Percentiles rank a stretch among this genome's conserved stretches.
These are phyloP conservation scores for Skeletonema menzelii DNA, from an alignment of 108 stramenopile species.

Conservation along the genomic window DNA sequence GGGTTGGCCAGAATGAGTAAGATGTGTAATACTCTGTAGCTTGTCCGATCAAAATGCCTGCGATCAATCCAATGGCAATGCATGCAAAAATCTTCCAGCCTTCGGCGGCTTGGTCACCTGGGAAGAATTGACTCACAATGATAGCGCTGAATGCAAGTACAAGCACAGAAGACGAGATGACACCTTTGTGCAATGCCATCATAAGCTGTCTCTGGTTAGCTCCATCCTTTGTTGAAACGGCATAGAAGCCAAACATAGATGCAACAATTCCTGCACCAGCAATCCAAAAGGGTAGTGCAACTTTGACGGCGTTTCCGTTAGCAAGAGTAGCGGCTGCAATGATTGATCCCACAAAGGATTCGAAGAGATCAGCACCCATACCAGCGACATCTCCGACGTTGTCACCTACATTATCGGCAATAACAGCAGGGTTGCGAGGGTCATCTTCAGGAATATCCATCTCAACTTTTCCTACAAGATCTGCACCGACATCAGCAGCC, in stretches of 20 bases:
- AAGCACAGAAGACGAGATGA: conserved; percentile 72
- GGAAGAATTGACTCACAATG: conserved; percentile 53
- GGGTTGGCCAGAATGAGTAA: conserved; percentile 81
- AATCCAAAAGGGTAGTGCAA: conserved; percentile 89
- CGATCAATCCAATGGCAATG: conserved; percentile 83
- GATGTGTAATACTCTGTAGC: conserved; percentile 95
- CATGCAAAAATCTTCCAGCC: conserved; percentile 78
- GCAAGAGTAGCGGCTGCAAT: conserved; percentile 91
- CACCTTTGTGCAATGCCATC: conserved; percentile 74
- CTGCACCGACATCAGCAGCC: conserved; percentile 97
- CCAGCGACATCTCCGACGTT: conserved; percentile 95
- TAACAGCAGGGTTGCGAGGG: conserved; percentile 96
- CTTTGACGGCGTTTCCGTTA: conserved; percentile 58
- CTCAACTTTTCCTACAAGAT: conserved; percentile 96
- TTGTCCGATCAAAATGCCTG: conserved; percentile 90
- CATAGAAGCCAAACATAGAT: conserved; percentile 73
- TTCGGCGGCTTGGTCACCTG: conserved; percentile 33
- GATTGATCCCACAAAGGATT: conserved; percentile 90
- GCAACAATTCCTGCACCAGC: conserved; percentile 87
- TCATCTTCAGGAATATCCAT: conserved; percentile 97
- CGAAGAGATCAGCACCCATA: conserved; percentile 85
- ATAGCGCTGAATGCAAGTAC: conserved; percentile 57
- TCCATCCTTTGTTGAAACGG: conserved; percentile 63
- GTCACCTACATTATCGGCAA: conserved; percentile 98
- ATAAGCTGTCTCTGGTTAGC: conserved; percentile 72